Evolutionary conservation across 169 alveolate species (phyloP).

Genomic region (Eimeria sp.): DNA sequence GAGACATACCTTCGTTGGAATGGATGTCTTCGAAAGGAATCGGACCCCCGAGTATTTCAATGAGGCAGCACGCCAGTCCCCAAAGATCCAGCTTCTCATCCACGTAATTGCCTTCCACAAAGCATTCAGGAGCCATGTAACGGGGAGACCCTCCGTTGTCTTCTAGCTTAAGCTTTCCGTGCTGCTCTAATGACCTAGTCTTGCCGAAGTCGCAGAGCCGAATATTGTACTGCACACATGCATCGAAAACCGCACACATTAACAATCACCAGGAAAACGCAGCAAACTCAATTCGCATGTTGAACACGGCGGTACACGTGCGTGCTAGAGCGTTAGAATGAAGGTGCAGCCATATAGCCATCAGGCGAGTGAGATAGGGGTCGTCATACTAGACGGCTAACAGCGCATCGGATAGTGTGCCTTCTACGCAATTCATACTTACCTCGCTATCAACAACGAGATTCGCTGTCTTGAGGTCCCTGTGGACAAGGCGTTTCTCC

Average conservation of each 20-base stretch:
- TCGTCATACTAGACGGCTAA: background rate
- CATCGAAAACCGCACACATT: background rate
- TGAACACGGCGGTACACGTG: background rate
- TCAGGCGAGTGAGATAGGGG: background rate
- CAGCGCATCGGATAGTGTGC: too few relatives aligned
- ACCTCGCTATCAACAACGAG: conserved; percentile 87
- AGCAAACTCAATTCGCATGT: background rate
- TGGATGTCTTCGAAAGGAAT: conserved; percentile 90
- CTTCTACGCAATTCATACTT: conserved; percentile 19
- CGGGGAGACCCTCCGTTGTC: conserved; percentile 93
- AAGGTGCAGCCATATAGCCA: background rate
- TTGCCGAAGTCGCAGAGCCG: conserved; percentile 92
- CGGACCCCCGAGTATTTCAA: conserved; percentile 91
- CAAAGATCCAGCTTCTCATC: conserved; percentile 90
- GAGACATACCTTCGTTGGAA: conserved; percentile 86
- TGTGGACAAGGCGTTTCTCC: conserved; percentile 87
- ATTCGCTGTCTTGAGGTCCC: conserved; percentile 92
- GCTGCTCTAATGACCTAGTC: conserved; percentile 86
- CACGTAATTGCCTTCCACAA: conserved; percentile 87
- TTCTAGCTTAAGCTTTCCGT: conserved; percentile 87
- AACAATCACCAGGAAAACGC: background rate
- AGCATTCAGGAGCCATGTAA: conserved; percentile 93
- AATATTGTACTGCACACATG: conserved; percentile 83
- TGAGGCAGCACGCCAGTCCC: conserved; percentile 91
- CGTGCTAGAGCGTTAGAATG: background rate